These are phyloP conservation scores for Aureobasidium uvarum DNA, from an alignment of 2,329 filamentous ascomycete genomes.

Conservation along the genomic window DNA sequence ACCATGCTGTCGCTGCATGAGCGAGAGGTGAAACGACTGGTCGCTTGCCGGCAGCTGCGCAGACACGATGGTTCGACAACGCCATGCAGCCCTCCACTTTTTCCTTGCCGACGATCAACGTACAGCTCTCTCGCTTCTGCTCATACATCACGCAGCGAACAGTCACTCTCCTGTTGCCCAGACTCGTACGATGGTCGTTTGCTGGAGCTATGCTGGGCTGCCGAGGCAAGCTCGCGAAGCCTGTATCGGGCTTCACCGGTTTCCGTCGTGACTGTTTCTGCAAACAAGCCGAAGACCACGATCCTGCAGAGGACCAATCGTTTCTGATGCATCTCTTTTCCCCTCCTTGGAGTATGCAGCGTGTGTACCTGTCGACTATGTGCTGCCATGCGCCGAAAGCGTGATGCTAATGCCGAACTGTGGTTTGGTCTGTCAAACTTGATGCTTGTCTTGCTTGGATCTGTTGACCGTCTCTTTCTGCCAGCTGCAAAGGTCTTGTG, in stretches of 20 bases:
- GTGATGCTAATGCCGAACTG: not conserved
- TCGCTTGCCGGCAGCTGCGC: not conserved
- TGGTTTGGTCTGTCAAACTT: not conserved
- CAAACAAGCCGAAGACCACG: not conserved
- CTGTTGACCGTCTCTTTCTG: not conserved
- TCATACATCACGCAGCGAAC: not conserved
- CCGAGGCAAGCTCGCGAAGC: not conserved
- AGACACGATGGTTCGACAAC: not conserved
- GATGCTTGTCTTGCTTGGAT: not conserved
- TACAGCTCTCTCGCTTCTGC: not conserved
- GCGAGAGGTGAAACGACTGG: not conserved
- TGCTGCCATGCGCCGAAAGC: not conserved
- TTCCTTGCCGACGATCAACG: conserved; percentile 12
- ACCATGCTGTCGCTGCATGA: not conserved
- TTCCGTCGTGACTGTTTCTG: not conserved
- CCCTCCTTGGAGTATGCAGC: not conserved
- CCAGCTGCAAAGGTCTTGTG: not conserved
- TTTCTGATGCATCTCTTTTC: not conserved
- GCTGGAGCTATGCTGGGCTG: not conserved
- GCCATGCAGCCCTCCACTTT: conserved; percentile 17
- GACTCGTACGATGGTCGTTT: not conserved
- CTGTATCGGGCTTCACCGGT: not conserved
- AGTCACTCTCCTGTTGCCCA: no score
- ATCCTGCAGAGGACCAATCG: no score
- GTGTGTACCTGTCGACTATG: not conserved